Percentiles rank a stretch among this genome's conserved stretches.
Conservation (phyloP, 2,329 filamentous ascomycete species). For the Alternaria tenuissima region DNA sequence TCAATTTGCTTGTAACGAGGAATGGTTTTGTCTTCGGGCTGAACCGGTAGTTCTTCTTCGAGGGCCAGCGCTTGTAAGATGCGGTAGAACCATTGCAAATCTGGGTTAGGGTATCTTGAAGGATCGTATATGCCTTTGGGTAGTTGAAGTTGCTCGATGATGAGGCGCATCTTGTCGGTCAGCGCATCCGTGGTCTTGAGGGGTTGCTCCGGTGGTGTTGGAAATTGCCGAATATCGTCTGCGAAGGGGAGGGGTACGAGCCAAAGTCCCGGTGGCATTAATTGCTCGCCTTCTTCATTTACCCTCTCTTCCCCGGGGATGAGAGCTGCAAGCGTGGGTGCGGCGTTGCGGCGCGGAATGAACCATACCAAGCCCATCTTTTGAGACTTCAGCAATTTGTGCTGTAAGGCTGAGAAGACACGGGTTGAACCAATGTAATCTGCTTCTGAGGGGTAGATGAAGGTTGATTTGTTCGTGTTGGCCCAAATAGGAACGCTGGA, state of each 20-base stretch:
- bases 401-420: conserved; percentile 89
- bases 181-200: conserved; percentile 68
- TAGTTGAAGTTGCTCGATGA: conserved; percentile 86
- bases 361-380: conserved; percentile 93
- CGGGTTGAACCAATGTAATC: conserved; percentile 90
- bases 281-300: conserved; percentile 71
- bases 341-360: conserved; percentile 80
- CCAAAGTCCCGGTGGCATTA: conserved; percentile 85
- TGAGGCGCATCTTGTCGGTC: conserved; percentile 80
- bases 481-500: conserved; percentile 81
- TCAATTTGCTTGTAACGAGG: conserved; percentile 88
- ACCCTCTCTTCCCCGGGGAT: conserved; percentile 75
- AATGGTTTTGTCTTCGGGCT: conserved; percentile 77
- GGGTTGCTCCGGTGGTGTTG: conserved; percentile 64
- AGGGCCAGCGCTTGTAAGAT: conserved; percentile 91
- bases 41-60: conserved; percentile 85
- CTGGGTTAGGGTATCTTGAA: conserved; percentile 86
- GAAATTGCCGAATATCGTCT: conserved; percentile 83
- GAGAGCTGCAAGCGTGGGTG: conserved; percentile 81
- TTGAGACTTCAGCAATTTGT: conserved; percentile 79
- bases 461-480: conserved; percentile 83
- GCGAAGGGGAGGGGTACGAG: conserved; percentile 86
- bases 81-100: conserved; percentile 95
- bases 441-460: conserved; percentile 93
- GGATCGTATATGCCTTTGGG: conserved; percentile 88